A percentile compares a stretch with the other conserved stretches of the same genome.
Conservation (phyloP, 768 basidiomycete species). For the Collybia mongolica region DNA sequence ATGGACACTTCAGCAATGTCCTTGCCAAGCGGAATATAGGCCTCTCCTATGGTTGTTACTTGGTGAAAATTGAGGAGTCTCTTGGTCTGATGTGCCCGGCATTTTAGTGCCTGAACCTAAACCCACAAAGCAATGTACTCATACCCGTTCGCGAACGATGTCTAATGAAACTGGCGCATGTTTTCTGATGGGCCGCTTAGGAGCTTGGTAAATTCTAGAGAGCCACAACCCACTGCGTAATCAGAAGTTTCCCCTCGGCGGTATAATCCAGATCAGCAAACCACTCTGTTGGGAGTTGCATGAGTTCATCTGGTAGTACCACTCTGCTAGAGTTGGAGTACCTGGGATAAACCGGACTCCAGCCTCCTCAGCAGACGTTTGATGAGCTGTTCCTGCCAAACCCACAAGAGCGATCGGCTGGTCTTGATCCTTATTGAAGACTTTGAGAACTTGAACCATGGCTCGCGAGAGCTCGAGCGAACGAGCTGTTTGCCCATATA, state of each 20-base stretch:
- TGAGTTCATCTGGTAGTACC: neutral
- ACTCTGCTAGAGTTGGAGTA: slow-evolving; percentile 13
- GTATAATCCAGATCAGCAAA: slow-evolving; percentile 67
- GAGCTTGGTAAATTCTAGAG: neutral
- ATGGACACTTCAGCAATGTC: slow-evolving; percentile 54
- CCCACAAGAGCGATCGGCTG: slow-evolving; percentile 56
- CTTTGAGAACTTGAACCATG: slow-evolving; percentile 49
- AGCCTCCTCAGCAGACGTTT: slow-evolving; percentile 50
- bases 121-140: slow-evolving; percentile 4
- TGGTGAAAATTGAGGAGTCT: slow-evolving; percentile 38
- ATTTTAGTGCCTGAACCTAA: neutral
- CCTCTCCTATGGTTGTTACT: slow-evolving; percentile 47
- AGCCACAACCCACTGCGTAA: slow-evolving; percentile 44
- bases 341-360: slow-evolving; percentile 65
- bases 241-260: slow-evolving; percentile 53
- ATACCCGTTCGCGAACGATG: slow-evolving; percentile 42
- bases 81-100: slow-evolving; percentile 31
- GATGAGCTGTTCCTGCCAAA: slow-evolving; percentile 62
- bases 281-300: slow-evolving; percentile 44
- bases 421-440: slow-evolving; percentile 35
- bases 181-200: slow-evolving; percentile 30
- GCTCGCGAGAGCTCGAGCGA: slow-evolving; percentile 55
- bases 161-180: slow-evolving; percentile 46
- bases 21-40: slow-evolving; percentile 38
- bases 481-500: slow-evolving; percentile 60